These are phyloP conservation scores for Tuber brumale DNA, from an alignment of 495 filamentous ascomycete species.

Conservation along the genomic window DNA sequence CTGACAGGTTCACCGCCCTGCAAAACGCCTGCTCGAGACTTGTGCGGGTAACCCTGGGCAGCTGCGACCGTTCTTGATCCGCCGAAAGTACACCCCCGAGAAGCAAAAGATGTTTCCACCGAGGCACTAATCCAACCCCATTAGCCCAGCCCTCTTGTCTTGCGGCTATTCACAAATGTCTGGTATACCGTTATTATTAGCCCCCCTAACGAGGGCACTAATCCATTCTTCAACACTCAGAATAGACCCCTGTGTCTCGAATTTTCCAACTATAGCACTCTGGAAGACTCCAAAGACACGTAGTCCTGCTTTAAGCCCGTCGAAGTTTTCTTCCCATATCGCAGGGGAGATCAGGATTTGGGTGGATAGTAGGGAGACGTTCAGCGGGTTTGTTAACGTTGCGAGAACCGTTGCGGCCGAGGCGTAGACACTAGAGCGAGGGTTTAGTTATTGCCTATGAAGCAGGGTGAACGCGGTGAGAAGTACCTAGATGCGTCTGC, in stretches of 20 bases:
- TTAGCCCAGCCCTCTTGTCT: conserved; percentile 12
- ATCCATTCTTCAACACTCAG: conserved; percentile 70
- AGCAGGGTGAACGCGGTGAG: conserved; percentile 5
- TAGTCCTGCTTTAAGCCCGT: conserved; percentile 65
- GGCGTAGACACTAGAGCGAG: conserved; percentile 58
- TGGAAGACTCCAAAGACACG: conserved; percentile 83
- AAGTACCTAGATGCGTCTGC: conserved; percentile 54
- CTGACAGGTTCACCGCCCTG: conserved; percentile 68
- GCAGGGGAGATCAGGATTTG: conserved; percentile 79
- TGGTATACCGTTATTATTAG: conserved; percentile 55
- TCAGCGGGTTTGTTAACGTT: conserved; percentile 79
- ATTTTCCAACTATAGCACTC: conserved; percentile 60
- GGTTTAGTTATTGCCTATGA: conserved; percentile 14
- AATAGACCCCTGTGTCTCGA: conserved; percentile 51
- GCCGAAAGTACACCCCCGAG: conserved; percentile 77
- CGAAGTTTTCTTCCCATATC: conserved; percentile 65
- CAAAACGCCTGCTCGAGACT: conserved; percentile 72
- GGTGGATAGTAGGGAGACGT: conserved; percentile 81
- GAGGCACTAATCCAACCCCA: conserved; percentile 50
- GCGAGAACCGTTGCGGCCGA: conserved; percentile 77
- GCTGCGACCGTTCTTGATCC: conserved; percentile 55
- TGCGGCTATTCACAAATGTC: conserved; percentile 18
- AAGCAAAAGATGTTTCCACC: conserved; percentile 83
- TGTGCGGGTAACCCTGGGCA: conserved; percentile 57
- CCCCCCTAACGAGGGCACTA: conserved; percentile 71